phyloP scores from a whole-genome alignment of 257 asterid species.

The Asclepias syriaca region DNA sequence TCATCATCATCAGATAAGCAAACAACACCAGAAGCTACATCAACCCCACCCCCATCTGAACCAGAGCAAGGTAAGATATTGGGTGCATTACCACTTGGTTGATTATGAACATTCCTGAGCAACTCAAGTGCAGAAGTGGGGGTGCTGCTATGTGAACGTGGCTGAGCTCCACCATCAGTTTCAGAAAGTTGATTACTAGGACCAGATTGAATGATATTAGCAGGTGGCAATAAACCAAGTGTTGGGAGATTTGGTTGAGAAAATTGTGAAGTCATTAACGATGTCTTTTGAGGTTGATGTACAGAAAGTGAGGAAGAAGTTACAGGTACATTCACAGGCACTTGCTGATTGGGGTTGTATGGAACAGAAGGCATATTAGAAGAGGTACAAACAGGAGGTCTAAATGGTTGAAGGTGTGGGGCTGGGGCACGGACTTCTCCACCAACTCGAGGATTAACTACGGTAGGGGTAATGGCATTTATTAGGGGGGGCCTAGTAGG shows the following conservation, averaged over 20 bases:
- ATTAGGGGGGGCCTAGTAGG: constrained; percentile 58
- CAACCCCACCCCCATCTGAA: constrained; percentile 5
- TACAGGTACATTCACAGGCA: constrained; percentile 11
- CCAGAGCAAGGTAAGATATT: constrained; percentile 13
- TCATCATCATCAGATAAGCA: constrained; percentile 72
- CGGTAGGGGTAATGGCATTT: constrained; percentile 37
- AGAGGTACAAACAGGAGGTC: constrained; percentile 26
- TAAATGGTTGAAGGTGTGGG: constrained; percentile 44
- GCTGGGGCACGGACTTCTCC: constrained; percentile 41
- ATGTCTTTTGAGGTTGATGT: constrained; percentile 14
- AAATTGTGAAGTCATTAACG: constrained; percentile 6
- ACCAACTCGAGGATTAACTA: constrained; percentile 32
- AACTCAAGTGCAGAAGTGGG: constrained; percentile 21
- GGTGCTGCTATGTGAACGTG: constrained; percentile 6
- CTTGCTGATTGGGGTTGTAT: constrained; percentile 18
- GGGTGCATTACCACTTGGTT: constrained; percentile 15
- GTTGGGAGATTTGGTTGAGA: constrained; percentile 13
- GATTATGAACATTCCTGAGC: constrained; percentile 29
- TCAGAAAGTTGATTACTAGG: constrained; percentile 13
- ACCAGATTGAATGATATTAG: constrained; percentile 10
- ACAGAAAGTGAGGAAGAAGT: constrained; percentile 19
- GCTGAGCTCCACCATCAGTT: constrained; percentile 14
- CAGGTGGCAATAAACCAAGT: constrained; percentile 4
- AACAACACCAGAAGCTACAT: constrained; percentile 35
- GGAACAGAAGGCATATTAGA: constrained; percentile 13